phyloP scores from a whole-genome alignment of 768 basidiomycete species.

The Pleurotus pulmonarius region DNA sequence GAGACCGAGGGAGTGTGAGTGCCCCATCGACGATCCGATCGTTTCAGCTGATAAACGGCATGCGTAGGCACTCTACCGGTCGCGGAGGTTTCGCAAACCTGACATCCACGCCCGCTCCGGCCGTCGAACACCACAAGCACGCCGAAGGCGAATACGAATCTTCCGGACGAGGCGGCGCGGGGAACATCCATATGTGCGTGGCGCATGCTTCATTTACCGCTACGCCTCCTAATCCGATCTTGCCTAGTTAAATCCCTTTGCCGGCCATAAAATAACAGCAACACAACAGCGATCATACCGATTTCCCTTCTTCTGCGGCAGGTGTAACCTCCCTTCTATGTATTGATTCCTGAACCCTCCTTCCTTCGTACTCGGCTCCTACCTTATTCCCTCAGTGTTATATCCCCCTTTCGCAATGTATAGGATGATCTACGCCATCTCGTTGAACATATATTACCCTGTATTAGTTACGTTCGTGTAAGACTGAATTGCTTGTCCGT shows the following conservation, averaged over 20 bases:
- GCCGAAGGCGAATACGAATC: not conserved
- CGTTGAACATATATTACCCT: no score
- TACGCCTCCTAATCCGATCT: not conserved
- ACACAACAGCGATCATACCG: no score
- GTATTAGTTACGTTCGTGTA: no score
- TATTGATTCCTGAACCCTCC: no score
- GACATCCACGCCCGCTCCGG: not conserved
- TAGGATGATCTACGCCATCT: no score
- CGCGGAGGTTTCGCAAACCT: conserved; percentile 6
- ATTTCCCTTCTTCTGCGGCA: no score
- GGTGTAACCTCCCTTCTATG: no score
- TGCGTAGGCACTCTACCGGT: conserved; percentile 3
- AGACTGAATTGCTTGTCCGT: no score
- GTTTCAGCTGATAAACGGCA: not conserved
- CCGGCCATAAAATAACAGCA: no score
- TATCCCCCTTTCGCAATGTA: no score
- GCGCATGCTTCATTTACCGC: not conserved
- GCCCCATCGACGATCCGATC: not conserved
- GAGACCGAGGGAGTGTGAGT: conserved; percentile 11
- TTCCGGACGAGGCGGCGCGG: conserved; percentile 8
- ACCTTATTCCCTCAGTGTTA: no score
- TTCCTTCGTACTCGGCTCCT: no score
- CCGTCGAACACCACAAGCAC: conserved; percentile 7
- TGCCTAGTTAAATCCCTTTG: not conserved
- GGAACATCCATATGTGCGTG: conserved; percentile 3